phyloP scores from a whole-genome alignment of 2,329 filamentous ascomycete species.

The Aureobasidium melanogenum region DNA sequence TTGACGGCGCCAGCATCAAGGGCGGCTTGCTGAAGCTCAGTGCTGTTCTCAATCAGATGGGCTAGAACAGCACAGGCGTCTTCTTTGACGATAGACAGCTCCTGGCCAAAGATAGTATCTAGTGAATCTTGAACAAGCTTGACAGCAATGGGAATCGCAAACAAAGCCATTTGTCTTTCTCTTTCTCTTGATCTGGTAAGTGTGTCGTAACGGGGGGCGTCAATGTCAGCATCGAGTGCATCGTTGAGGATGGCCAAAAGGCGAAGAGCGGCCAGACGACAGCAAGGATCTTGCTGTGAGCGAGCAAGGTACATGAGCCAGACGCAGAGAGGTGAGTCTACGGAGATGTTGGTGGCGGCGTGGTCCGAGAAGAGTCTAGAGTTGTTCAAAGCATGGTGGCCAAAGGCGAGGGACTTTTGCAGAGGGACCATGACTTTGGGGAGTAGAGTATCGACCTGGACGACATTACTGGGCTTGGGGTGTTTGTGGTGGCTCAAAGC shows the following conservation, averaged over 20 bases:
- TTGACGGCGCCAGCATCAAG: conserved; percentile 60
- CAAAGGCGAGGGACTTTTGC: conserved; percentile 14
- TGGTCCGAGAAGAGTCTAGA: conserved; percentile 12
- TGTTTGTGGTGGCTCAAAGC: not conserved
- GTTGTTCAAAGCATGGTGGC: conserved; percentile 10
- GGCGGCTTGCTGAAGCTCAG: conserved; percentile 71
- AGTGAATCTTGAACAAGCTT: conserved; percentile 35
- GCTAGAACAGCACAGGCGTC: conserved; percentile 68
- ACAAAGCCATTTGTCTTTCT: conserved; percentile 34
- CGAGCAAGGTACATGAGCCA: conserved; percentile 40
- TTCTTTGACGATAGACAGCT: conserved; percentile 56
- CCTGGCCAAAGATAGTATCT: not conserved
- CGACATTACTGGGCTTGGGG: not conserved
- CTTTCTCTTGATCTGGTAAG: conserved; percentile 28
- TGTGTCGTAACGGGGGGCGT: conserved; percentile 24
- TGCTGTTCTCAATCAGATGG: conserved; percentile 67
- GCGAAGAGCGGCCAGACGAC: conserved; percentile 34
- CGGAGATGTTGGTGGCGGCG: conserved; percentile 28
- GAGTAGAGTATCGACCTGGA: conserved; percentile 10
- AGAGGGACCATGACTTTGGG: conserved; percentile 14
- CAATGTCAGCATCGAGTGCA: conserved; percentile 25
- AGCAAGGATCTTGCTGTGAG: conserved; percentile 28
- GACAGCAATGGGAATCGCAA: conserved; percentile 40
- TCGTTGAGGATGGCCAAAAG: conserved; percentile 30
- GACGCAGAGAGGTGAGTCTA: conserved; percentile 38